Evolutionary conservation across 148 eudicot genomes (phyloP).

Genomic region (Nyssa sinensis): DNA sequence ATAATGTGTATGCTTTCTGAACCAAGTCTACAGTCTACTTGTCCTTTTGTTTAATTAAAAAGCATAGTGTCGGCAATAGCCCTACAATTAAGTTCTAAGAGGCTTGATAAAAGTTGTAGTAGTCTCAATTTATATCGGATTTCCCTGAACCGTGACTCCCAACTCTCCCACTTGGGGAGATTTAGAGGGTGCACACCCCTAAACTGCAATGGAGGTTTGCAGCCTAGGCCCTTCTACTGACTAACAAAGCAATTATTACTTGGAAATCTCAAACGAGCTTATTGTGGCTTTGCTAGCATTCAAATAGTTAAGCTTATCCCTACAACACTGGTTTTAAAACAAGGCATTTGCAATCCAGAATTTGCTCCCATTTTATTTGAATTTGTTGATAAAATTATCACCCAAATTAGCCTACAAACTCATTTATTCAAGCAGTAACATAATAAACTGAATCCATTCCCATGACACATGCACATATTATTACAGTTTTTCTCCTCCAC

Average conservation of each 20-base stretch:
- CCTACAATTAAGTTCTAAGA: background rate
- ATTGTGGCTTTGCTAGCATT: background rate
- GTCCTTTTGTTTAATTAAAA: background rate
- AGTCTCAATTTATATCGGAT: background rate
- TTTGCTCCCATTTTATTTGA: background rate
- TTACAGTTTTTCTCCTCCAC: background rate
- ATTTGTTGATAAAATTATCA: background rate
- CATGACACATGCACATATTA: background rate
- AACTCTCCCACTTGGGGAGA: background rate
- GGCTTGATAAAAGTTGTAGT: background rate
- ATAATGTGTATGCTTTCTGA: background rate
- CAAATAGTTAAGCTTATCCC: background rate
- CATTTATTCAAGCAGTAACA: background rate
- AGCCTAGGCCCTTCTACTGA: background rate
- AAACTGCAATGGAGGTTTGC: background rate
- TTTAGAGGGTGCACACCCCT: background rate
- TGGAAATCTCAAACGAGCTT: too few species aligned
- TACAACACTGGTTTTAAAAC: background rate
- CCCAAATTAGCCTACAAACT: background rate
- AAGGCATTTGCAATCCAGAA: background rate
- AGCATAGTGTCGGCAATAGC: background rate
- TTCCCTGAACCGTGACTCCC: background rate
- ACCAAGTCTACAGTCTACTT: background rate
- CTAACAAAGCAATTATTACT: too few species aligned
- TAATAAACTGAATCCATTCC: background rate